Base-by-base conservation (phyloP, 805 yeast genomes). In the Cyberlindnera samutprakarnensis region DNA sequence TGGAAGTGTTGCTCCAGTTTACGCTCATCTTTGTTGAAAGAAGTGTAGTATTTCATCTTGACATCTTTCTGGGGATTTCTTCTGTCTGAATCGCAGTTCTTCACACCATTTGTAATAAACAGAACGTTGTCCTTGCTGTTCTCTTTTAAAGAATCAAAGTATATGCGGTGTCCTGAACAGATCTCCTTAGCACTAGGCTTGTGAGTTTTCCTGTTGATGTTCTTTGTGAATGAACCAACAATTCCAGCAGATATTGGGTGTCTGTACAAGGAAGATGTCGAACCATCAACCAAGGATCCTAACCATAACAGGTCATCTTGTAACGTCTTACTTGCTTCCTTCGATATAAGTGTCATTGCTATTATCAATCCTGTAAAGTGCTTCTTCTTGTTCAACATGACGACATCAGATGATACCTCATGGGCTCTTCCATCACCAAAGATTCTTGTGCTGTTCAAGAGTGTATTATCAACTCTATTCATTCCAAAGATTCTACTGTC, bases 261-360 rank as follows among this genome's bases (percentile, higher is more conserved):
- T 12, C 8, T 17, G 28, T 31, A 27, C 27, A 34, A 3, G 25
- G 29, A 8, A 33, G 32, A 15, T 25, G 27, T 3, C 25, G 36
- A 14, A 21, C 49, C 43, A 11, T 45, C 36, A 0, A 47, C 20
- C 6, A 42, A 37, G 18, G 47, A 59, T 10, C 62, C 62, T 4
- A 59, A 27, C 59, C 56, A 59, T 25, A 57, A 44, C 17, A 51
- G 39, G 30, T 60, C 62, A 2, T 25, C 12, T 12, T 32, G 47
- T 41, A 46, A 46, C 50, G 13, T 57, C 51, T 27, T 47, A 40
- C 36, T 55, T 35, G 27, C 26, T 11, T 20, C 49, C 41, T n/a
- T 38, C 28, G 27, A 36, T 29, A 18, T 35, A 36, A 44, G 41
- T 13, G 32, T 39, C 15, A 23, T 33, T 6, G 57, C 37, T 8